phyloP scores from a whole-genome alignment of 495 filamentous ascomycete species.

The Chaetomium cochliodes region DNA sequence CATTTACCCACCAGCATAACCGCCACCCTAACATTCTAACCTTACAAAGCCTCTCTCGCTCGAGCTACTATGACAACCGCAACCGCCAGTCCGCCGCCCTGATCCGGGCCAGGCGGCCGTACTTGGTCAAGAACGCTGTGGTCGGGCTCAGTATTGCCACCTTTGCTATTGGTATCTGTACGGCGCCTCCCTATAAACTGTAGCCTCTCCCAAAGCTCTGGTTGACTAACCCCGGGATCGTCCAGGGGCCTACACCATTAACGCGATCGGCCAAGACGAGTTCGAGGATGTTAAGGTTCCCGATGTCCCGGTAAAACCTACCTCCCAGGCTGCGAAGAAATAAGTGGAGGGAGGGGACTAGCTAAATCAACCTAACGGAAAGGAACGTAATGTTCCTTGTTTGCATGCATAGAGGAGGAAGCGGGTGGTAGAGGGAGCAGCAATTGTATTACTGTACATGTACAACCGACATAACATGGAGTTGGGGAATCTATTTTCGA shows the following conservation, averaged over 20 bases:
- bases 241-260: slow-evolving; percentile 83
- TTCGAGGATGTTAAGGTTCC: slow-evolving; percentile 94
- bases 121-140: slow-evolving; percentile 81
- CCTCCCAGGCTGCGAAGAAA: slow-evolving; percentile 29
- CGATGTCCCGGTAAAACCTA: slow-evolving; percentile 48
- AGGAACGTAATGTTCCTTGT: neutral
- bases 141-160: slow-evolving; percentile 68
- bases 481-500: slow-evolving; percentile 14
- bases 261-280: slow-evolving; percentile 89
- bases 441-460: slow-evolving; percentile 10
- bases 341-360: slow-evolving; percentile 17
- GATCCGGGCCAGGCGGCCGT: slow-evolving; percentile 85
- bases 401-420: neutral
- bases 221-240: slow-evolving; percentile 10
- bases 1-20: neutral
- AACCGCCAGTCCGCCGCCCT: slow-evolving; percentile 79
- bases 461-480: slow-evolving; percentile 14
- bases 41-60: slow-evolving; percentile 60
- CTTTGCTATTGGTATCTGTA: slow-evolving; percentile 79
- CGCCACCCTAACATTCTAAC: neutral
- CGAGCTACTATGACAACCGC: slow-evolving; percentile 86
- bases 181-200: neutral
- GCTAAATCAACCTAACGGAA: neutral
- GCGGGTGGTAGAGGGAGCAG: neutral
- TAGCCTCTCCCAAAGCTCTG: neutral